phyloP scores from a whole-genome alignment of 2,329 filamentous ascomycete genomes.

The Paraconiothyrium brasiliense region DNA sequence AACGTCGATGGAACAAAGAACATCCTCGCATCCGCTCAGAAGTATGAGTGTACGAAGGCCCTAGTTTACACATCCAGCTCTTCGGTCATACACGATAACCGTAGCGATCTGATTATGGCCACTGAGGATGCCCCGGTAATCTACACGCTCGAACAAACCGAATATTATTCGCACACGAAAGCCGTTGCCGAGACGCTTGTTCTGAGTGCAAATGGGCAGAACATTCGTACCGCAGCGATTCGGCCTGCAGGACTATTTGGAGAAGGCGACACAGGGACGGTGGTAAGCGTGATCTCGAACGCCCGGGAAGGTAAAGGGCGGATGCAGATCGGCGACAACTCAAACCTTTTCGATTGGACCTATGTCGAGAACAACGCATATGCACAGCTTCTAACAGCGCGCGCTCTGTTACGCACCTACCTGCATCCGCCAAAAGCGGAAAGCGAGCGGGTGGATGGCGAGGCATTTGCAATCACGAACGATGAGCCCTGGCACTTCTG shows the following conservation, averaged over 20 bases:
- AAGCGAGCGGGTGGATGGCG: constrained; percentile 21
- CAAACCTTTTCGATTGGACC: constrained; percentile 26
- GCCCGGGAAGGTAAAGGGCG: constrained; percentile 10
- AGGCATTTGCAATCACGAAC: constrained; percentile 28
- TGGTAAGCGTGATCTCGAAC: constrained; percentile 12
- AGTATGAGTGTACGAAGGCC: constrained; percentile 14
- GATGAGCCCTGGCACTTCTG: constrained; percentile 26
- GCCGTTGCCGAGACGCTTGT: constrained; percentile 30
- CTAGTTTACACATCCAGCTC: constrained; percentile 32
- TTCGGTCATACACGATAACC: constrained; percentile 29
- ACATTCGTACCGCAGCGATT: constrained; percentile 23
- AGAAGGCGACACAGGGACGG: constrained; percentile 19
- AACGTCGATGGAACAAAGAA: constrained; percentile 58
- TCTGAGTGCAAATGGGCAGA: constrained; percentile 23
- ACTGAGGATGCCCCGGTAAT: constrained; percentile 25
- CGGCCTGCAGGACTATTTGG: constrained; percentile 26
- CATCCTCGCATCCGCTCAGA: constrained; percentile 32
- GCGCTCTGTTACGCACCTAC: constrained; percentile 15
- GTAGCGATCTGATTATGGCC: constrained; percentile 20
- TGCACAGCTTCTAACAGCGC: constrained; percentile 23
- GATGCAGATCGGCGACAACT: constrained; percentile 18
- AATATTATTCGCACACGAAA: constrained; percentile 33
- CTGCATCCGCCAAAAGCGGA: neutral
- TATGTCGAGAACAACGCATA: constrained; percentile 26
- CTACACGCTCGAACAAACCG: constrained; percentile 22